Evolutionary conservation across 106 monocot species (phyloP), one percentile per base, ranked within the genome.

Genomic region (Vanilla planifolia): DNA sequence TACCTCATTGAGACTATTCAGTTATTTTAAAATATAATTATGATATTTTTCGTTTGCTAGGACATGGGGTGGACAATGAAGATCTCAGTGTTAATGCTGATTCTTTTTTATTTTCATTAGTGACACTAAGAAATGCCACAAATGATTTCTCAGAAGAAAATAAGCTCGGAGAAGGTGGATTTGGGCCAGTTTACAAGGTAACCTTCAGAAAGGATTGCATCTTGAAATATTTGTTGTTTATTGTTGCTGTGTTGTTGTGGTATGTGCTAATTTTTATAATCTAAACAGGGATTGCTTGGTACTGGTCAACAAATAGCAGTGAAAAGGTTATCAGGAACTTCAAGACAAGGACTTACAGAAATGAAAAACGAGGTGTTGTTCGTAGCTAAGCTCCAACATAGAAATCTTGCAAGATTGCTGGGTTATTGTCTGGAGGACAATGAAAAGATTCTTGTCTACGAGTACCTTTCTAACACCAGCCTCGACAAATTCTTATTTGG

Each of bases 101-200:
- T 37, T 37, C 48, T 48, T 24, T 37, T 5, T 37, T 37, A 37
- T 4, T 37, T 37, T 4, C 37, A 5, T 37, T 37, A 9, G 37
- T 4, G 4, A 9, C 37, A 5, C 76, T 85, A 13, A 85, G 73
- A 74, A 5, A 16, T 45, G 80, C 80, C 8, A 80, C 80, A 24
- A 58, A 73, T 2, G 62, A 76, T 66, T 85, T 85, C 61, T 70
- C 62, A 43, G 75, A 80, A 21, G 50, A 77, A 64, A 80, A 67
- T 47, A 85, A 85, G 51, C 70, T 76, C 2, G 85, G 80, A 60
- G 75, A 75, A 76, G 79, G 85, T 17, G 80, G 85, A 6, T 85
- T 85, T 70, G 76, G 80, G 43, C 75, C 79, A 57, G 85, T 80
- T 8, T 85, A 76, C 66, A 80, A 76, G 68, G 76, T 76, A 42